Evolutionary conservation across 345 rosid species (phyloP), one percentile per base, ranked within the genome.

Genomic region (Lenwebbia sp.): DNA sequence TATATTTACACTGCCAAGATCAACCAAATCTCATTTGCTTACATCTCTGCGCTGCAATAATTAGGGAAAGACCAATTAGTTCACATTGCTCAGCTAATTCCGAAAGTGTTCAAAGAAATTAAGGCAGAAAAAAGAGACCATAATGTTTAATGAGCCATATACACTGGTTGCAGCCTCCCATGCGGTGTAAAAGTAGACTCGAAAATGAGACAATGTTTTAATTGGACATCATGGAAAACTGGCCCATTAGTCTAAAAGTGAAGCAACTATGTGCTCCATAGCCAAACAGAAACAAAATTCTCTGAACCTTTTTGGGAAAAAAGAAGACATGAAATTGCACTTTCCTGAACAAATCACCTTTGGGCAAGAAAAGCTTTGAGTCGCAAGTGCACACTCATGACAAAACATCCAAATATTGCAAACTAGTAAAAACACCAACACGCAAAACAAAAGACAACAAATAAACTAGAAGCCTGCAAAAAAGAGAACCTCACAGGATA

Each of bases 31-130:
- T 88, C 89, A 89, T 55, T 87, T 88, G 85, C 51, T 51, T 56
- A 50, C 89, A 86, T 90, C 90, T 65, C 85, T 76, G 82, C 57
- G 62, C 90, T 88, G 88, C 85, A 85, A 85, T 5, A 78, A 86
- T 54, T 82, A 41, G 23, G 30, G 50, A 54, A 85, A 87, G 56
- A 53, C 54, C 52, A 14, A 70, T 70, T 70, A 70, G 47, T 70
- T 70, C 81, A 19, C 47, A 37, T 70, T 70, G 47, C 47, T 70
- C 81, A 4, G 81, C 81, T 37, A 37, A 70, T 70, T 70, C 47
- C 40, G 12, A 19, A 19, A 33, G 81, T 37, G 81, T 70, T 10
- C 21, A 70, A 70, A 22, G 26, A 56, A 23, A 37, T 19, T 37
- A 70, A 10, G 81, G 26, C 40, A 21, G 25, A 9, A 70, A 70